Evolutionary conservation across 2,329 filamentous ascomycete species (phyloP).

Genomic region (Zymoseptoria ardabiliae): DNA sequence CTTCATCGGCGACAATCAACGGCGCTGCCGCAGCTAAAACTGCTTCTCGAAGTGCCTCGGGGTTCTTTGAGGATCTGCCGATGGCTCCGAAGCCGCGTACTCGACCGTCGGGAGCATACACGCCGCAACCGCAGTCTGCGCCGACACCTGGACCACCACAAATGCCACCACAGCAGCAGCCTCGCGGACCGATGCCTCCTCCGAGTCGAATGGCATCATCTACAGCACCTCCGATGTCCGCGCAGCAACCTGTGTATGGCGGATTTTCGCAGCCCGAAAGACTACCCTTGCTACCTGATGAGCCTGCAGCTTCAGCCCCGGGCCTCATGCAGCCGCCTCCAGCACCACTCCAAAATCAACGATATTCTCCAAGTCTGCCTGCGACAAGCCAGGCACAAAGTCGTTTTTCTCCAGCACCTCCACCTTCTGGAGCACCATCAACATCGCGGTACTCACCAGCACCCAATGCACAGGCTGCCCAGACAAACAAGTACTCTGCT

Average conservation of each 20-base stretch:
- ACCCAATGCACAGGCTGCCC: conserved; percentile 33
- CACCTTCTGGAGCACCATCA: conserved; percentile 34
- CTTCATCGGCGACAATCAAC: conserved; percentile 2
- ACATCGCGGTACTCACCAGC: conserved; percentile 52
- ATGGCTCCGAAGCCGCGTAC: conserved; percentile 35
- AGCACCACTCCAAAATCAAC: conserved; percentile 14
- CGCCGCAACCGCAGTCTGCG: conserved; percentile 16
- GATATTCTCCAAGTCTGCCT: conserved; percentile 23
- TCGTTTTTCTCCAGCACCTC: conserved; percentile 21
- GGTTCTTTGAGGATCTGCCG: conserved; percentile 45
- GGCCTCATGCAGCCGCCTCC: conserved; percentile 4
- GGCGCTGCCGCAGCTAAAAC: conserved; percentile 11
- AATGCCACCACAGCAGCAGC: conserved; percentile 8
- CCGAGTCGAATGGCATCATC: conserved; percentile 14
- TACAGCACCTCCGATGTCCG: conserved; percentile 17
- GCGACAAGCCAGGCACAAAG: conserved; percentile 11
- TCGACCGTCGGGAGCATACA: conserved; percentile 22
- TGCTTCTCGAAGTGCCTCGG: conserved; percentile 28
- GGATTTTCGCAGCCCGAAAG: conserved; percentile 36
- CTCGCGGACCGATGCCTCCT: conserved; percentile 8
- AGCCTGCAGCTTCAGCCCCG: conserved; percentile 25
- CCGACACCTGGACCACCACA: conserved; percentile 10
- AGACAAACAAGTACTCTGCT: conserved; percentile 33
- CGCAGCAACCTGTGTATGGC: conserved; percentile 19
- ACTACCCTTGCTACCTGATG: conserved; percentile 31